Conservation (phyloP, 768 basidiomycete genomes). For the Kwoniella dendrophila region DNA sequence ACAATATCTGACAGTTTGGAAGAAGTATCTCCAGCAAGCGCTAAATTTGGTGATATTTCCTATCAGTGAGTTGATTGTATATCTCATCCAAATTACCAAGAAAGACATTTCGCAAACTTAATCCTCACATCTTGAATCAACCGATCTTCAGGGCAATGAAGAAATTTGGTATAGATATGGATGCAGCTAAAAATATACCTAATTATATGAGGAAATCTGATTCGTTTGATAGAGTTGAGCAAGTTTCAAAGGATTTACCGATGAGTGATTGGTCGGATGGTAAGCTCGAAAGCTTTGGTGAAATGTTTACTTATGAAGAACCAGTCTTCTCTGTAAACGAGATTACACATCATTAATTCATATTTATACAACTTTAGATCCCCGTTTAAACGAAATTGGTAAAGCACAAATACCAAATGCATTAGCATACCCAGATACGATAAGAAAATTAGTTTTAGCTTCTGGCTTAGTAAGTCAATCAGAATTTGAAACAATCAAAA, state of each 20-base stretch:
- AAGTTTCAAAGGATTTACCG: slow-evolving; percentile 5
- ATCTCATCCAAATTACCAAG: too few relatives aligned
- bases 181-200: not conserved
- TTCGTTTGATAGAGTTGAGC: not conserved
- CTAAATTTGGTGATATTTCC: not conserved
- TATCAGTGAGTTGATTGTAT: not conserved
- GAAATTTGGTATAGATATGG: slow-evolving; percentile 1
- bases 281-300: too few relatives aligned
- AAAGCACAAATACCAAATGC: not conserved
- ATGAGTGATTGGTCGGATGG: slow-evolving; percentile 17
- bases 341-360: too few relatives aligned
- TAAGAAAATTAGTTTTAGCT: not conserved
- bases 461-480: not conserved
- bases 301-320: not conserved
- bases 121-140: too few relatives aligned
- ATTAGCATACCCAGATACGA: slow-evolving; percentile 3
- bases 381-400: slow-evolving; percentile 4
- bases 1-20: not conserved
- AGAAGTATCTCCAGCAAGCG: not conserved
- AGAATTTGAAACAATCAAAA: not conserved
- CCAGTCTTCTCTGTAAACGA: too few relatives aligned
- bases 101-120: too few relatives aligned
- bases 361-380: not conserved
- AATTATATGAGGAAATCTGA: not conserved
- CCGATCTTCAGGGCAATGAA: slow-evolving; percentile 5